phyloP scores from a whole-genome alignment of 129 eudicot genomes.

The Artemisia annua region DNA sequence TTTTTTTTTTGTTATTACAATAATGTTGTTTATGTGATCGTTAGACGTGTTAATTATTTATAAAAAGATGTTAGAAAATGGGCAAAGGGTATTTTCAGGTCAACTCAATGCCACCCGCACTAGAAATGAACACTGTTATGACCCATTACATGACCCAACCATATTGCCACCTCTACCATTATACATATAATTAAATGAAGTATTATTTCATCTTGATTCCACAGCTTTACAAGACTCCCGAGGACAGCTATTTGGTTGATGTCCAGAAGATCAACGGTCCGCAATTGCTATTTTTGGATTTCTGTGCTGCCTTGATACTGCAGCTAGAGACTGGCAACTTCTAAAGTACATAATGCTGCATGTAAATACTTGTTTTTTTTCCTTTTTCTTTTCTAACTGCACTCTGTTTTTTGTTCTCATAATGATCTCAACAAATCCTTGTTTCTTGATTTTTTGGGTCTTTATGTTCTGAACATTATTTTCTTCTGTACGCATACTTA shows the following conservation, averaged over 20 bases:
- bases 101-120: too few relatives aligned
- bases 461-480: slow-evolving; percentile 7
- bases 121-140: too few relatives aligned
- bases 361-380: slow-evolving; percentile 30
- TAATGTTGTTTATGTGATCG: too few relatives aligned
- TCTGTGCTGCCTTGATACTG: slow-evolving; percentile 52
- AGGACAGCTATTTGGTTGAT: slow-evolving; percentile 67
- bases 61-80: too few relatives aligned
- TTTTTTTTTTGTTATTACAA: too few relatives aligned
- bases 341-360: slow-evolving; percentile 26
- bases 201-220: not conserved
- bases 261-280: slow-evolving; percentile 68
- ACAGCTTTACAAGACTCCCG: slow-evolving; percentile 77
- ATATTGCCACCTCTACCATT: too few relatives aligned
- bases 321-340: slow-evolving; percentile 35
- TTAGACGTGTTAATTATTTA: too few relatives aligned
- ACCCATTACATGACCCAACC: too few relatives aligned
- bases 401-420: slow-evolving; percentile 9
- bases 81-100: too few relatives aligned
- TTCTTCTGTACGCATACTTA: not conserved
- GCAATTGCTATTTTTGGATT: slow-evolving; percentile 67
- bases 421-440: slow-evolving; percentile 12
- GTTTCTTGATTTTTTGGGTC: slow-evolving; percentile 12
- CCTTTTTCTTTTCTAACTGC: not conserved
- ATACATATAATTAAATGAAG: not conserved